Conservation (phyloP, 345 rosid genomes). For the Citrus trifoliata region DNA sequence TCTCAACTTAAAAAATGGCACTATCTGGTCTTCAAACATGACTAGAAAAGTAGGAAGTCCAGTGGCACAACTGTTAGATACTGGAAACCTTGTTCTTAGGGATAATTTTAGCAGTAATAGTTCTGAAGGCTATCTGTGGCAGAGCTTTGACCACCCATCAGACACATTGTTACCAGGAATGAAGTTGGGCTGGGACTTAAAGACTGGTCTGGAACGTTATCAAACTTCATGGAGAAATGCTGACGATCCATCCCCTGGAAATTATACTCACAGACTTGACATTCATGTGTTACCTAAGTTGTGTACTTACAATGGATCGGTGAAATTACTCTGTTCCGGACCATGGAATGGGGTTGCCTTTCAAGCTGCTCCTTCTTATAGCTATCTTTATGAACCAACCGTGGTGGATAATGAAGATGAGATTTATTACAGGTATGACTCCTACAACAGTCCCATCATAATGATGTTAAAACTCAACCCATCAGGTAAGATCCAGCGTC, state of each 20-base stretch:
- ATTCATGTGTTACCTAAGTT: too few relatives aligned
- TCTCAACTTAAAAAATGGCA: too few relatives aligned
- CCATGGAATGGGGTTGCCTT: too few relatives aligned
- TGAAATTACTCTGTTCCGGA: too few relatives aligned
- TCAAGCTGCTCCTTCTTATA: too few relatives aligned
- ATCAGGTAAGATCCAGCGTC: constrained; percentile 19
- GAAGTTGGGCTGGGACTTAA: constrained; percentile 37
- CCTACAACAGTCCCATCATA: constrained; percentile 6
- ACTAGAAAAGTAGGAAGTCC: too few relatives aligned
- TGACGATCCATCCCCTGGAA: constrained; percentile 25
- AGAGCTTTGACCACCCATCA: constrained; percentile 37
- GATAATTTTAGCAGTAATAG: neutral
- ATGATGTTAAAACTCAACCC: constrained; percentile 16
- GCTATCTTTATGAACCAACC: too few relatives aligned
- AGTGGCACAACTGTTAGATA: too few relatives aligned
- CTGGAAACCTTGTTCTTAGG: constrained; percentile 24
- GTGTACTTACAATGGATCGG: too few relatives aligned
- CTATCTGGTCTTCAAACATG: too few relatives aligned
- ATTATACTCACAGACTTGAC: neutral
- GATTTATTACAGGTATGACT: neutral
- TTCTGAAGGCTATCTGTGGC: constrained; percentile 26
- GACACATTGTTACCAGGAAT: constrained; percentile 39
- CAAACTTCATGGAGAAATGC: constrained; percentile 23
- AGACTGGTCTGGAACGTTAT: constrained; percentile 12
- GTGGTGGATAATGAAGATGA: too few relatives aligned